phyloP scores from a whole-genome alignment of 345 rosid genomes.

The Gossypium raimondii region DNA sequence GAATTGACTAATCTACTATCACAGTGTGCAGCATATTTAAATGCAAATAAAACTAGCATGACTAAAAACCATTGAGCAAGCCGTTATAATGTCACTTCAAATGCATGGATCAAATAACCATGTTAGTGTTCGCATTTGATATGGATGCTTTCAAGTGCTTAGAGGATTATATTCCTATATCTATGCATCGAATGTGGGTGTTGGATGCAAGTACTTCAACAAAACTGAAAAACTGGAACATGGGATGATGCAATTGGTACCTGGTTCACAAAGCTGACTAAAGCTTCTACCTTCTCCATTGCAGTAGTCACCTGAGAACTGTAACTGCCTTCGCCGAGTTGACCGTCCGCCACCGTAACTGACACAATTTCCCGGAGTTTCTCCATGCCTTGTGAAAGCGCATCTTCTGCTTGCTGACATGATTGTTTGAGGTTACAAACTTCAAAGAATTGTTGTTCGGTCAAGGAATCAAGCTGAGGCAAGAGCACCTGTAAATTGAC shows the following conservation, averaged over 20 bases:
- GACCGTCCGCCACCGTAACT: conserved; percentile 62
- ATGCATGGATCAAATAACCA: no score
- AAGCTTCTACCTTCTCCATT: conserved; percentile 65
- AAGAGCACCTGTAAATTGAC: conserved; percentile 45
- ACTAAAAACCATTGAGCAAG: no score
- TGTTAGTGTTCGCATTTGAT: no score
- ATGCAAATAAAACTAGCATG: no score
- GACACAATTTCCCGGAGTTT: conserved; percentile 70
- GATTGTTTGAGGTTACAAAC: conserved; percentile 49
- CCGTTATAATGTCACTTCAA: no score
- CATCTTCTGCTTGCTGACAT: conserved; percentile 98
- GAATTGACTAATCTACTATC: no score
- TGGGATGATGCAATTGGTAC: conserved; percentile 30
- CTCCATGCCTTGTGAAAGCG: conserved; percentile 88
- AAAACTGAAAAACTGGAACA: neutral
- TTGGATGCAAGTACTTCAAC: no score
- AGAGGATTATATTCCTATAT: no score
- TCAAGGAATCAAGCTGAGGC: conserved; percentile 67
- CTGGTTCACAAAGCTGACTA: conserved; percentile 80
- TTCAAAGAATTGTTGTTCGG: conserved; percentile 53
- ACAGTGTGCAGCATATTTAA: no score
- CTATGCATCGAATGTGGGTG: no score
- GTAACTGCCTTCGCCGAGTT: conserved; percentile 50
- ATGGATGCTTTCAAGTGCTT: no score
- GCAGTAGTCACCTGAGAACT: conserved; percentile 56